Conservation (phyloP, 495 filamentous ascomycete genomes). For the Podospora pseudopauciseta region DNA sequence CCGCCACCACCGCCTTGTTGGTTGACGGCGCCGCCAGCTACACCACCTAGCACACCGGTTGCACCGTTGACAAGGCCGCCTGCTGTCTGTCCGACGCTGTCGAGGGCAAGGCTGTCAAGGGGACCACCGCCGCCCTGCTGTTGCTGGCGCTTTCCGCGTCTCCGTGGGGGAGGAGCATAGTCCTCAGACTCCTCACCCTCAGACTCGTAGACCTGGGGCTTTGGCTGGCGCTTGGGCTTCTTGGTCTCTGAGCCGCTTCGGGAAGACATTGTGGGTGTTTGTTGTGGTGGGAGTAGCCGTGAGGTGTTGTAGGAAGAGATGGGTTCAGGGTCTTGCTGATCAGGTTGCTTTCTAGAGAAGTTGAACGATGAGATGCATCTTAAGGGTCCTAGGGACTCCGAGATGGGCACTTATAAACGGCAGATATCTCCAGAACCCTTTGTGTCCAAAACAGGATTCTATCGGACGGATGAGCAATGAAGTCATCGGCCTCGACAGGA, state of each 20-base stretch:
- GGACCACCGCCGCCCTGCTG: conserved; percentile 48
- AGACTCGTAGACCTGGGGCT: conserved; percentile 37
- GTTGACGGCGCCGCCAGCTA: conserved; percentile 45
- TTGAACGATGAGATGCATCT: not conserved
- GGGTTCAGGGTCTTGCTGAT: conserved; percentile 8
- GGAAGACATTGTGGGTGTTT: conserved; percentile 30
- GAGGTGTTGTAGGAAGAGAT: not conserved
- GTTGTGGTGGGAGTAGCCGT: conserved; percentile 7
- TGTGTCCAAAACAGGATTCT: conserved; percentile 24
- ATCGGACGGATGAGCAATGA: conserved; percentile 19
- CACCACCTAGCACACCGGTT: conserved; percentile 55
- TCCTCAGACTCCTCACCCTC: conserved; percentile 42
- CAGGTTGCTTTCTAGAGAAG: not conserved
- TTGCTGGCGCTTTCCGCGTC: conserved; percentile 38
- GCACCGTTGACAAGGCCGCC: conserved; percentile 57
- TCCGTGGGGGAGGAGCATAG: conserved; percentile 31
- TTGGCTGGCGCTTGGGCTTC: conserved; percentile 29
- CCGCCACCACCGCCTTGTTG: conserved; percentile 52
- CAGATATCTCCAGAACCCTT: conserved; percentile 8
- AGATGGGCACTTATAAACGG: conserved; percentile 22
- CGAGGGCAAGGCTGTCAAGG: conserved; percentile 58
- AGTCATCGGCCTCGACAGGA: conserved; percentile 20
- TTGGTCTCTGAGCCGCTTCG: conserved; percentile 36
- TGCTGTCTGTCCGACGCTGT: conserved; percentile 62
- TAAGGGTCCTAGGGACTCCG: conserved; percentile 10